phyloP scores from a whole-genome alignment of 305 asterid species.

The Solanum hybrid region DNA sequence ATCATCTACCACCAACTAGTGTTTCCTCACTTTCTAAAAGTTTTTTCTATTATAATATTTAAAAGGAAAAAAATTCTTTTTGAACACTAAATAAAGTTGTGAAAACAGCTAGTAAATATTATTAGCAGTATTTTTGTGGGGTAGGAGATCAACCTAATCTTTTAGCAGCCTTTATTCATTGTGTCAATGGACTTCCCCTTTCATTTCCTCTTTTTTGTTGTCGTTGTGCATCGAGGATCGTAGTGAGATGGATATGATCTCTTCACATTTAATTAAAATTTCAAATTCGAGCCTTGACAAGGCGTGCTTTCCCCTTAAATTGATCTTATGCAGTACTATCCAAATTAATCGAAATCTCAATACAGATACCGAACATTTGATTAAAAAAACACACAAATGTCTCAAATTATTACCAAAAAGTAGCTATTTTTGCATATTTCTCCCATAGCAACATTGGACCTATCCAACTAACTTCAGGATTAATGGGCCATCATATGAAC shows the following conservation, averaged over 20 bases:
- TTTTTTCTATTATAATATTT: background rate
- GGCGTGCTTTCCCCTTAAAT: background rate
- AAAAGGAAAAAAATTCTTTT: background rate
- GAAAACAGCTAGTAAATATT: background rate
- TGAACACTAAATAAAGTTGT: background rate
- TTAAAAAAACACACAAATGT: too few species aligned
- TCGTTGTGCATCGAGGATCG: background rate
- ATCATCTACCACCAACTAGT: background rate
- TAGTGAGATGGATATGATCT: too few species aligned
- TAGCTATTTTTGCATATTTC: background rate
- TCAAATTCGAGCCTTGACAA: rapidly evolving
- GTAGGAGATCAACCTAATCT: background rate
- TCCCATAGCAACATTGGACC: background rate
- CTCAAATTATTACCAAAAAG: background rate
- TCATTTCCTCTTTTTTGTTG: background rate
- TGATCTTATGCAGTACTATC: rapidly evolving
- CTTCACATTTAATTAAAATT: too few species aligned
- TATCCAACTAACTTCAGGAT: background rate
- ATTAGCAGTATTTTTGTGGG: background rate
- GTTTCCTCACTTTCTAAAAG: background rate
- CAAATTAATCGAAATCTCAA: too few species aligned
- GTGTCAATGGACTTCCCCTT: background rate
- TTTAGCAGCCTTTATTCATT: background rate
- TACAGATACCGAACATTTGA: background rate
- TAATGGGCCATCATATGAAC: background rate